Base-by-base conservation (phyloP, 2,329 filamentous ascomycete species). In the Colletotrichum coccodes region DNA sequence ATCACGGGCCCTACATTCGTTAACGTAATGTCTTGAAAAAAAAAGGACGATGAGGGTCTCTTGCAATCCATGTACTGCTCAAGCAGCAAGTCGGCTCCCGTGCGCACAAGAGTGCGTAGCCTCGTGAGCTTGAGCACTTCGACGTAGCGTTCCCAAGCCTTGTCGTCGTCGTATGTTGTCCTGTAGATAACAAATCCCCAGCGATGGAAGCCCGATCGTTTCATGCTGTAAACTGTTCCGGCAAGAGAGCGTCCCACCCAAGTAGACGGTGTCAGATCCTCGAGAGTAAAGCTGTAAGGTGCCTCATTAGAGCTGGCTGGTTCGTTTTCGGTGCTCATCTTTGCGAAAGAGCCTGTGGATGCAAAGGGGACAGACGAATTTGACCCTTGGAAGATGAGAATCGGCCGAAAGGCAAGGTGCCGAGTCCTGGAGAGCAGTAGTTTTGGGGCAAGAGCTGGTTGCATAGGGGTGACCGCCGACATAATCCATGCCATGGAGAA, bases 171-270 rank as follows among this genome's bases (percentile, higher is more conserved):
- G 42, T 73, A 71, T 4, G 66, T 67, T 62, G 69, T 68, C 18
- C 70, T 57, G 42, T 71, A 73, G 16, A 71, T 53, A 3, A 64
- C 54, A n/a, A 64, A 73, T 3, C 70, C 71, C 68, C 65, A 72
- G 30, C 47, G 40, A 18, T 72, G 68, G 50, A 63, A 64, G 57
- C 65, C 46, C 0, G 52, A 28, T 2, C 21, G 6, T 3, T 62
- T 54, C 36, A 62, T 62, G 6, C 49, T 11, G 21, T 26, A 62
- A 12, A 34, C 46, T 5, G 30, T 61, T 18, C 23, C 3, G 4
- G 3, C 18, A 18, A 34, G 36, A 9, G 4, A 6, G 14, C 12
- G n/a, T 1, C 14, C 49, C 4, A 4, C n/a, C 49, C 36, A 53
- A 5, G 26, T 28, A 1, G 59, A 36, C 16, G 36, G 1, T 2